phyloP scores from a whole-genome alignment of 78 protist genomes.

The Goniomonas avonlea region DNA sequence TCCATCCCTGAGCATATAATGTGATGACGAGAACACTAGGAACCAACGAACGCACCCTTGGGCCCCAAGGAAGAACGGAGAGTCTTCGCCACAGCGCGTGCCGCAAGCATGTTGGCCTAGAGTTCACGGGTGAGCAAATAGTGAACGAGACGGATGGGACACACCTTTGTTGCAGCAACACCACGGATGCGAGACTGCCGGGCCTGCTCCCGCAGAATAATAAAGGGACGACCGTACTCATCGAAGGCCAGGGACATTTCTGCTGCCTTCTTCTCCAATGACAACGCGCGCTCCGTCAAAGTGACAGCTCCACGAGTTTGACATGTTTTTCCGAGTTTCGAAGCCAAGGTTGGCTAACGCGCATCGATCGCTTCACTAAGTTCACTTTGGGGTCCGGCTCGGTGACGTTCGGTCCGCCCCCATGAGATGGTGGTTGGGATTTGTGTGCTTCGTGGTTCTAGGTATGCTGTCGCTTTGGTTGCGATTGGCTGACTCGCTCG shows the following conservation, averaged over 20 bases:
- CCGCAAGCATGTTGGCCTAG: slow-evolving; percentile 86
- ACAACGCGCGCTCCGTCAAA: too few species aligned
- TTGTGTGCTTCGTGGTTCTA: too few species aligned
- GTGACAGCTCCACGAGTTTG: too few species aligned
- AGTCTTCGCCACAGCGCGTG: slow-evolving; percentile 78
- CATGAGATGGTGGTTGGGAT: too few species aligned
- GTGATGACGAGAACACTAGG: not conserved
- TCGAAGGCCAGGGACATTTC: slow-evolving; percentile 81
- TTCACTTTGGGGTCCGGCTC: too few species aligned
- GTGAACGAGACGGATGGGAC: not conserved
- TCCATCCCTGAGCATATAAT: slow-evolving; percentile 77
- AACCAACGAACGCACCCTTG: slow-evolving; percentile 33
- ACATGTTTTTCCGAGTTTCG: too few species aligned
- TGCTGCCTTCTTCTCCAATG: too few species aligned
- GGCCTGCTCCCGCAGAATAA: slow-evolving; percentile 56
- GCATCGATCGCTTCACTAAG: too few species aligned
- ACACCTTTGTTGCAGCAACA: slow-evolving; percentile 88
- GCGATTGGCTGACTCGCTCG: too few species aligned
- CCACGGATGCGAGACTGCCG: slow-evolving; percentile 78
- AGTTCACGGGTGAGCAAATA: not conserved
- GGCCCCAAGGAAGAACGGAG: slow-evolving; percentile 94
- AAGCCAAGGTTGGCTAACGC: too few species aligned
- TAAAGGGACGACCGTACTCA: slow-evolving; percentile 94
- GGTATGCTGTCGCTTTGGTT: too few species aligned
- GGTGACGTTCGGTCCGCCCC: too few species aligned